phyloP scores from a whole-genome alignment of 2,329 filamentous ascomycete species.

The Clarireedia homoeocarpa region DNA sequence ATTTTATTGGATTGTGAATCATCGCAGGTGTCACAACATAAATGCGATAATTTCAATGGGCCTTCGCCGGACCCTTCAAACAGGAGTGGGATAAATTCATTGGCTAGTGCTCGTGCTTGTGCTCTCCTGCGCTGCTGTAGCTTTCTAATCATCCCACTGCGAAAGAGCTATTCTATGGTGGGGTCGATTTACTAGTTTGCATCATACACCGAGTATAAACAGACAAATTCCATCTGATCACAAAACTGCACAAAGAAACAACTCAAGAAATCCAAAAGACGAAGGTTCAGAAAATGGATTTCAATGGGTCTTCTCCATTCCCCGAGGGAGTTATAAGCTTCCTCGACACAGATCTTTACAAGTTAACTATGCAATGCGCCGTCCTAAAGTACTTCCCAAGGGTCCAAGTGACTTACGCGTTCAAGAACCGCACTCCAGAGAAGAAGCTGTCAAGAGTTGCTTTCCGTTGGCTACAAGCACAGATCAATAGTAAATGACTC shows the following conservation, averaged over 20 bases:
- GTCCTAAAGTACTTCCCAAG: slow-evolving; percentile 87
- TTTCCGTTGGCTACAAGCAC: slow-evolving; percentile 75
- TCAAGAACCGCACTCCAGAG: slow-evolving; percentile 90
- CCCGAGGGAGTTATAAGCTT: slow-evolving; percentile 76
- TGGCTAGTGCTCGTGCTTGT: no score
- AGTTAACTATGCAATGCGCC: slow-evolving; percentile 97
- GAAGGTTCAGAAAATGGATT: slow-evolving; percentile 49
- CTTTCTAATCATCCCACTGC: not conserved
- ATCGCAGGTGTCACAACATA: no score
- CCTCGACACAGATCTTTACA: slow-evolving; percentile 74
- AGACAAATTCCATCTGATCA: no score
- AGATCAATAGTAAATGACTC: slow-evolving; percentile 61
- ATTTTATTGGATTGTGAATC: no score
- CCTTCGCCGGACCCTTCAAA: no score
- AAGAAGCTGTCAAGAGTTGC: slow-evolving; percentile 82
- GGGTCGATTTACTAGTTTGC: not conserved
- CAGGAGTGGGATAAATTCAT: no score
- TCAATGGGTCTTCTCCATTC: slow-evolving; percentile 57
- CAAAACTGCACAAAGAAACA: not conserved
- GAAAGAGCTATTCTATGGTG: not conserved
- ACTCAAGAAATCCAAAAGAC: not conserved
- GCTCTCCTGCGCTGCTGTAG: not conserved
- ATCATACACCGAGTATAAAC: no score
- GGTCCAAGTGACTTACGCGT: slow-evolving; percentile 77
- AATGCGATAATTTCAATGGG: no score